Evolutionary conservation across 768 basidiomycete genomes (phyloP).

Genomic region (Pisolithus tinctorius): DNA sequence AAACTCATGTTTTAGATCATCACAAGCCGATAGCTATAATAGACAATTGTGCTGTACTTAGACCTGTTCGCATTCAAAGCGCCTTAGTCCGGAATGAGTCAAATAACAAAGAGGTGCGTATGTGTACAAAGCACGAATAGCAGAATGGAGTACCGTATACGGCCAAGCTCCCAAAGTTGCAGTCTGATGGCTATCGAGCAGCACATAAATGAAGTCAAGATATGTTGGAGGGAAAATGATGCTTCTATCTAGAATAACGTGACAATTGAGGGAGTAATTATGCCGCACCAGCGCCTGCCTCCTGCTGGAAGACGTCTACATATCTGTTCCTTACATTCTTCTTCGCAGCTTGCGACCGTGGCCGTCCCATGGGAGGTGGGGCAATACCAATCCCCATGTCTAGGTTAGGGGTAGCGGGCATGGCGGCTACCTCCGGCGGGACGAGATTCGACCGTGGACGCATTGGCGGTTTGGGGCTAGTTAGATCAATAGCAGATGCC

Average conservation of each 20-base stretch:
- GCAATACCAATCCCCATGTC: slow-evolving; percentile 1
- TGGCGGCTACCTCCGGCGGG: slow-evolving; percentile 36
- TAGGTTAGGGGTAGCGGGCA: slow-evolving; percentile 26
- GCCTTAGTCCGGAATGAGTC: not conserved
- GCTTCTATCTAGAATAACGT: slow-evolving; percentile 12
- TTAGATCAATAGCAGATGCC: slow-evolving; percentile 59
- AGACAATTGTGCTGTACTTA: too few relatives aligned
- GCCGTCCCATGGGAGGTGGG: slow-evolving; percentile 36
- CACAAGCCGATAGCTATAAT: not conserved
- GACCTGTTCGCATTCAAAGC: too few relatives aligned
- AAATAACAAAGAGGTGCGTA: not conserved
- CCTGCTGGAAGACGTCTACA: slow-evolving; percentile 82
- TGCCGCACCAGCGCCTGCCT: slow-evolving; percentile 20
- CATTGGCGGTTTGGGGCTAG: slow-evolving; percentile 44
- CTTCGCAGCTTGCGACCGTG: slow-evolving; percentile 56
- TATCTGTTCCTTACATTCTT: slow-evolving; percentile 78
- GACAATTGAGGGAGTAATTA: slow-evolving; percentile 13
- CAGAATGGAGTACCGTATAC: not conserved
- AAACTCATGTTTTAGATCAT: slow-evolving; percentile 54
- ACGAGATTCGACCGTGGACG: slow-evolving; percentile 63
- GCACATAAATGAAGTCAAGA: not conserved
- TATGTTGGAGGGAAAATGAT: not conserved
- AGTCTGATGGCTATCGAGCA: not conserved
- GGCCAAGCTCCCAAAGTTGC: not conserved
- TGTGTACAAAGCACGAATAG: not conserved